Conservation (phyloP, 208 protist genomes). For the Trypanosoma brucei region DNA sequence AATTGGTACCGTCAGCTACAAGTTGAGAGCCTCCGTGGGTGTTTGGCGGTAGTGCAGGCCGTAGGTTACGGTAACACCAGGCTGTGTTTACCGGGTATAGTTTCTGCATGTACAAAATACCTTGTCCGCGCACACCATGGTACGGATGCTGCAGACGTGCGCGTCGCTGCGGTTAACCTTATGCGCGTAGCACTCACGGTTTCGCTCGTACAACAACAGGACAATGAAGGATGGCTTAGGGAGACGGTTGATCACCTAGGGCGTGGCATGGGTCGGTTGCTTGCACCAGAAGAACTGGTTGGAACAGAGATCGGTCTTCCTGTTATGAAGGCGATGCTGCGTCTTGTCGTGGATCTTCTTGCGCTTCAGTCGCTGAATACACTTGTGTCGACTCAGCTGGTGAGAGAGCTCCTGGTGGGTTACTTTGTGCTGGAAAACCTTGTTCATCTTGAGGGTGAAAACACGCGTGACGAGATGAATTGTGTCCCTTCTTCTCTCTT, state of each 20-base stretch:
- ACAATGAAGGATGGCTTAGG: conserved; percentile 20
- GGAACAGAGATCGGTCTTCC: conserved; percentile 1
- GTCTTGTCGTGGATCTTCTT: conserved; percentile 15
- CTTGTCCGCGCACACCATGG: conserved; percentile 56
- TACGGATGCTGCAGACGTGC: conserved; percentile 61
- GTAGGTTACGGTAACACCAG: conserved; percentile 55
- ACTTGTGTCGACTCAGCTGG: conserved; percentile 4
- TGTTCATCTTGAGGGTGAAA: conserved; percentile 15
- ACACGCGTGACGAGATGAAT: neutral
- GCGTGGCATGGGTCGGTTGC: conserved; percentile 4
- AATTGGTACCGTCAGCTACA: conserved; percentile 78
- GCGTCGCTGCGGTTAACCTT: conserved; percentile 45
- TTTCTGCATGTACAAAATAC: conserved; percentile 69
- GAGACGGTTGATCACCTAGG: conserved; percentile 18
- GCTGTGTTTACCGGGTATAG: conserved; percentile 67
- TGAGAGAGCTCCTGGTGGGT: conserved; percentile 10
- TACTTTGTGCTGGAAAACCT: conserved; percentile 22
- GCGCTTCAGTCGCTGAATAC: conserved; percentile 1
- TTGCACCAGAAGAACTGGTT: conserved; percentile 10
- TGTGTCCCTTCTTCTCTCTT: conserved; percentile 9
- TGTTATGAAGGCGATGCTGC: conserved; percentile 11
- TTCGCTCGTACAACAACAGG: conserved; percentile 13
- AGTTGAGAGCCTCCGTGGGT: conserved; percentile 53
- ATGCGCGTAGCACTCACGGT: conserved; percentile 26
- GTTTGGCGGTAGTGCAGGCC: conserved; percentile 43